phyloP scores from a whole-genome alignment of 2,329 filamentous ascomycete genomes.

The Keithomyces neogunnii region DNA sequence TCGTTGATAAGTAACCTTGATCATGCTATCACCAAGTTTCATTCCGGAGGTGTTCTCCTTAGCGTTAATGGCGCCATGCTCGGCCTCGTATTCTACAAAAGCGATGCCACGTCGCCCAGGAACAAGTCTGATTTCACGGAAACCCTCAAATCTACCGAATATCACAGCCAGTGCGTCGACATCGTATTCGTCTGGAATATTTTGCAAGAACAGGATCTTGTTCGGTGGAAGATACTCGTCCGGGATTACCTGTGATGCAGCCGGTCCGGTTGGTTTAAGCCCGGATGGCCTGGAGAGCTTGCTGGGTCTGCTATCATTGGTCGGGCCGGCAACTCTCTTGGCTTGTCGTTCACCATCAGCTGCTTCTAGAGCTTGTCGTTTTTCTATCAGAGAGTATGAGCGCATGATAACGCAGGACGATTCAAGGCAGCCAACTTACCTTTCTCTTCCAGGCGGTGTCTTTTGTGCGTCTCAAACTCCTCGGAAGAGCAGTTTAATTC shows the following conservation, averaged over 20 bases:
- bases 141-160: conserved; percentile 86
- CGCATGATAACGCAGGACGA: not conserved
- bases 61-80: conserved; percentile 80
- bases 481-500: conserved; percentile 62
- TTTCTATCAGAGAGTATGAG: conserved; percentile 32
- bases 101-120: conserved; percentile 82
- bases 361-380: conserved; percentile 75
- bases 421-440: conserved; percentile 42
- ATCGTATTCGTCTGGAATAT: conserved; percentile 80
- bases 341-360: conserved; percentile 70
- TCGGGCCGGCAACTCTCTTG: conserved; percentile 49
- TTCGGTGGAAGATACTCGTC: conserved; percentile 97
- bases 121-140: conserved; percentile 85
- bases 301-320: conserved; percentile 46
- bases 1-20: conserved; percentile 95
- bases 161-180: conserved; percentile 70
- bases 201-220: conserved; percentile 92
- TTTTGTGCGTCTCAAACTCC: conserved; percentile 83
- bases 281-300: conserved; percentile 56
- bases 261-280: conserved; percentile 66
- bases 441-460: conserved; percentile 78
- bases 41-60: conserved; percentile 91
- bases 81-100: conserved; percentile 92
- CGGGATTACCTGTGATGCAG: conserved; percentile 67
- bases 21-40: conserved; percentile 64